Base-by-base conservation (phyloP, 768 basidiomycete species). In the Suillus occidentalis region DNA sequence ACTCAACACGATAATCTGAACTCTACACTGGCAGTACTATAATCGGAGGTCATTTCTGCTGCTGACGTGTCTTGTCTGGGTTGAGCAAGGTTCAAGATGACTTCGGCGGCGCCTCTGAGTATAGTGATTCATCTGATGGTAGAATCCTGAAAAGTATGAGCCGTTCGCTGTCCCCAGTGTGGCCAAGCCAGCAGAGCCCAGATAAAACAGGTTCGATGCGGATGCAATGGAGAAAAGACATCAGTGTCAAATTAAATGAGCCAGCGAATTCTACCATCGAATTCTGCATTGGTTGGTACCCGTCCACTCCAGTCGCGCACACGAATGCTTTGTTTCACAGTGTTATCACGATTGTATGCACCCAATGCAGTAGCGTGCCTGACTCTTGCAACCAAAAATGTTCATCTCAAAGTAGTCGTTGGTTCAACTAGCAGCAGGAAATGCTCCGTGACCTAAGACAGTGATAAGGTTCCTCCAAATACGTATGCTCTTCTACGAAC, bases 401-500 rank as follows among this genome's bases (percentile, higher is more conserved):
- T 47, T 47, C 53, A 55, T n/a, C 10, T 36, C 20, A 20, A 34
- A n/a, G 6, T 13, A 56, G 25, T 37, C n/a, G n/a, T 56, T 22
- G 55, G 36, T 20, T 47, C 45, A n/a, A 47, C 45, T n/a, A 22
- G 10, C n/a, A 4, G 10, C n/a, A 36, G 34, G 20, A n/a, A 36
- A 52, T 76, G 67, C 79, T 16, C 53, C 49, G 70, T 85, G 83
- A 14, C 87, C 85, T 22, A 83, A 69, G 18, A 85, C 74, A 1
- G 65, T 72, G 56, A 76, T 90, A 89, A 2, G 82, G 81, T 66
- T 85, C 82, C 63, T 84, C 82, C 37, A 90, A 80, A 61, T 80
- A 79, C 73, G 83, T 81, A 52, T 85, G 75, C 69, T 90, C 88
- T 22, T 88, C 87, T 0, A 79, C 76, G 0, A 83, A 82, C 56